These are phyloP conservation scores for Byssochlamys sp. DNA, from an alignment of 2,329 filamentous ascomycete species.

Conservation along the genomic window DNA sequence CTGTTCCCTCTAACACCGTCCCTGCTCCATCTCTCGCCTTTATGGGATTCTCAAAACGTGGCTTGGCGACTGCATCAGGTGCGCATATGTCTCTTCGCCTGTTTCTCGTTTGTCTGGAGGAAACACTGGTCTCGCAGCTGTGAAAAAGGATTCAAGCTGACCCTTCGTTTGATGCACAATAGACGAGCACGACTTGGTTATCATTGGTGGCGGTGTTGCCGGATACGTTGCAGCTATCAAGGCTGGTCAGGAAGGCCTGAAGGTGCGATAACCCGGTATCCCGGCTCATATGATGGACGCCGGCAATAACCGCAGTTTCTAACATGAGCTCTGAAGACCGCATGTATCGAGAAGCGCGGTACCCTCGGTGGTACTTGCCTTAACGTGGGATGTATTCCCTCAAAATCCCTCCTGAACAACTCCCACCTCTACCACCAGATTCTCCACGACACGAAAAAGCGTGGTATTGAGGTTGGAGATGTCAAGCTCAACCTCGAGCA, in stretches of 20 bases:
- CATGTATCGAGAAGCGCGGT: constrained; percentile 97
- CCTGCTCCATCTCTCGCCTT: constrained; percentile 35
- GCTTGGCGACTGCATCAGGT: constrained; percentile 46
- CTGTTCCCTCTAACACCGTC: constrained; percentile 27
- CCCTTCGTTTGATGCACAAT: constrained; percentile 13
- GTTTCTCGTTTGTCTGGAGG: background rate
- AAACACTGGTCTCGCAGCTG: background rate
- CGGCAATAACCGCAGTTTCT: constrained; percentile 4
- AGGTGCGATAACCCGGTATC: constrained; percentile 48
- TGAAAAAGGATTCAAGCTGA: constrained; percentile 11
- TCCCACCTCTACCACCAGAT: constrained; percentile 96
- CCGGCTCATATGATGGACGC: background rate
- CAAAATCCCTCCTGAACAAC: constrained; percentile 98
- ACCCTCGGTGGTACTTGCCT: constrained; percentile 90
- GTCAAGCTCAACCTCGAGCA: constrained; percentile 89
- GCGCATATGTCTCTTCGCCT: constrained; percentile 8
- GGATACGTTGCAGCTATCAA: constrained; percentile 99
- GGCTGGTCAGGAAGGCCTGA: constrained; percentile 91
- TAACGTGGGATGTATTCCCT: constrained; percentile 98
- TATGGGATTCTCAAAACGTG: constrained; percentile 45
- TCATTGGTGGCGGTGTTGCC: constrained; percentile 95
- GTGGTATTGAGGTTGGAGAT: constrained; percentile 93
- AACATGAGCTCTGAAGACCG: constrained; percentile 50
- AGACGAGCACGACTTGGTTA: constrained; percentile 94
- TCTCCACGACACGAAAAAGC: constrained; percentile 90